Conservation (phyloP, 139 green algal genomes). For the Tetratostichococcus sp. region DNA sequence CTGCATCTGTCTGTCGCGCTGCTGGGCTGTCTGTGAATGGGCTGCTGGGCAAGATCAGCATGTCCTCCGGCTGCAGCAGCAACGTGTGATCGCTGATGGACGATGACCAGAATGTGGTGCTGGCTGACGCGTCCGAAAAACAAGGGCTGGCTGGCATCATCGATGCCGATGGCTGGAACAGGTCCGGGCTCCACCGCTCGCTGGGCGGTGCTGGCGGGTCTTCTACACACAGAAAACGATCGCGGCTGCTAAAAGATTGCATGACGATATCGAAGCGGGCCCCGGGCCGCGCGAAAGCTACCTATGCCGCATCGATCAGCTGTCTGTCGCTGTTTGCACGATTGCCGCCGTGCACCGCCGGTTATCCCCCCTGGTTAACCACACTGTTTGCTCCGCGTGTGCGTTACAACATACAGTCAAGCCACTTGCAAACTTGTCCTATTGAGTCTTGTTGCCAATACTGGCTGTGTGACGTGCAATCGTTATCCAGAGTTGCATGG, state of each 20-base stretch:
- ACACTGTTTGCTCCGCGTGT: too few species aligned
- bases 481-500: too few species aligned
- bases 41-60: neutral
- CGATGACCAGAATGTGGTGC: neutral
- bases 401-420: too few species aligned
- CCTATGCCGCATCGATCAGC: neutral
- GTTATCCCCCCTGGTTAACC: too few species aligned
- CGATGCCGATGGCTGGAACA: neutral
- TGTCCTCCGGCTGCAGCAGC: neutral
- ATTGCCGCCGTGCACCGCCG: too few species aligned
- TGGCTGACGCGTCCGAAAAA: neutral
- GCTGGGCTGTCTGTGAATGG: neutral
- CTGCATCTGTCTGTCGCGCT: neutral
- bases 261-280: neutral
- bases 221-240: neutral
- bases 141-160: neutral
- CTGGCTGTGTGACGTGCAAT: too few species aligned
- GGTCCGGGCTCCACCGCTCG: neutral
- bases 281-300: neutral
- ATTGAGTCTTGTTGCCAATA: too few species aligned
- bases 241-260: neutral
- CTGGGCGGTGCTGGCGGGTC: neutral
- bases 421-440: too few species aligned
- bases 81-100: neutral
- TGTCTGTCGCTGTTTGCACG: too few species aligned